Conservation (phyloP, 768 basidiomycete genomes). For the Boletus insuetus region DNA sequence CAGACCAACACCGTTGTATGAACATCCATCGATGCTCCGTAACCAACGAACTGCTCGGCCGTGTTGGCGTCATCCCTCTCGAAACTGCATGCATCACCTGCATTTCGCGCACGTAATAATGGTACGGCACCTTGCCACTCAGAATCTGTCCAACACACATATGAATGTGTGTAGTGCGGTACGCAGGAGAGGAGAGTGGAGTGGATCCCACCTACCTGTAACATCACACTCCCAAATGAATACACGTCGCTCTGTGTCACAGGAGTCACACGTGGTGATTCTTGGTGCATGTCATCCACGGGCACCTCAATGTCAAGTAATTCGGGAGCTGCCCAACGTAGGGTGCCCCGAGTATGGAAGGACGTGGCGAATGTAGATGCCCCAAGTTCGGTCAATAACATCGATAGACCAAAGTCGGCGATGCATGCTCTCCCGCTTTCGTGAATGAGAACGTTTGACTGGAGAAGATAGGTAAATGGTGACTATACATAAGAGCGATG, state of each 20-base stretch:
- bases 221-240: background rate
- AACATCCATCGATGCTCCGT: conserved; percentile 11
- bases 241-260: conserved; percentile 4
- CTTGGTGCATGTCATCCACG: background rate
- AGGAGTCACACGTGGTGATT: background rate
- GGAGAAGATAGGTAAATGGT: background rate
- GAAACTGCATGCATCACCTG: conserved; percentile 13
- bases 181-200: background rate
- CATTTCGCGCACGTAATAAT: conserved; percentile 1
- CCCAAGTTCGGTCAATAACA: background rate
- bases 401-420: too few relatives aligned
- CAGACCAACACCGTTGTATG: conserved; percentile 19
- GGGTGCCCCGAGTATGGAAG: conserved; percentile 12
- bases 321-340: conserved; percentile 4
- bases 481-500: too few relatives aligned
- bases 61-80: background rate
- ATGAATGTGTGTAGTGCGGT: background rate
- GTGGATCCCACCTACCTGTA: conserved; percentile 9
- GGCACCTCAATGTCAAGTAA: conserved; percentile 3
- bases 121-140: too few relatives aligned
- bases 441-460: too few relatives aligned
- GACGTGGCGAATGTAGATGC: conserved; percentile 16
- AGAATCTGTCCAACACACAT: background rate
- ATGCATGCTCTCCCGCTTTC: too few relatives aligned
- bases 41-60: background rate